Evolutionary conservation across 1,284 basidiomycete species (phyloP).

Genomic region (Stereum hirsutum): DNA sequence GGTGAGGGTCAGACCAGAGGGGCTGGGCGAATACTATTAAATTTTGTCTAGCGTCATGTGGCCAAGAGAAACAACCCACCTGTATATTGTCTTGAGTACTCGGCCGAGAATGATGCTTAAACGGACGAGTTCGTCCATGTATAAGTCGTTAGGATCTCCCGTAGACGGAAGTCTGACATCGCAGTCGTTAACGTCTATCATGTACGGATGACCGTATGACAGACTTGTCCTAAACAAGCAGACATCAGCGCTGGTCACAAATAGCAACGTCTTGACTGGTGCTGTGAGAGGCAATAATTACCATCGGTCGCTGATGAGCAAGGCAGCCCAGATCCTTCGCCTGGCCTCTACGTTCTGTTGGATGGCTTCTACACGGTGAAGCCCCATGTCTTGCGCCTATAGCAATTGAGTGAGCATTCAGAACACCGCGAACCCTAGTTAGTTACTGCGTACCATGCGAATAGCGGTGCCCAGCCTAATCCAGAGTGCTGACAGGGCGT

Average conservation of each 20-base stretch:
- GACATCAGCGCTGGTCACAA: not conserved
- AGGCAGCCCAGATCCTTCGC: constrained; percentile 84
- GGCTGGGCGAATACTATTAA: constrained; percentile 40
- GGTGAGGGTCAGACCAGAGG: constrained; percentile 76
- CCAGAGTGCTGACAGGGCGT: constrained; percentile 71
- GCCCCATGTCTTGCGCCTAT: constrained; percentile 86
- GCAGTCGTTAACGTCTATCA: constrained; percentile 92
- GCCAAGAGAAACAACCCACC: constrained; percentile 29
- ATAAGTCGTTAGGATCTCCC: constrained; percentile 61
- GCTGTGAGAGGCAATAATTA: constrained; percentile 23
- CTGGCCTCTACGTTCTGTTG: constrained; percentile 75
- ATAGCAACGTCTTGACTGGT: constrained; percentile 1
- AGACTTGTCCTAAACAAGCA: constrained; percentile 51
- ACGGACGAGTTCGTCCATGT: constrained; percentile 82
- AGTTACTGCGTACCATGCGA: constrained; percentile 60
- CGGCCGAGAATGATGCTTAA: constrained; percentile 82
- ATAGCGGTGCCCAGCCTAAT: constrained; percentile 71
- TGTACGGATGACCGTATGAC: constrained; percentile 79
- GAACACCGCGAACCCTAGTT: not conserved
- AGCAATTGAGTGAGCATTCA: constrained; percentile 12
- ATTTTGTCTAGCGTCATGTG: not conserved
- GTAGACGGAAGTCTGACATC: constrained; percentile 83
- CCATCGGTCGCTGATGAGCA: constrained; percentile 90
- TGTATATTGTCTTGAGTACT: constrained; percentile 86
- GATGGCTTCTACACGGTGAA: constrained; percentile 80